These are phyloP conservation scores for Clarireedia hainanense DNA, from an alignment of 2,329 filamentous ascomycete genomes.

Conservation along the genomic window DNA sequence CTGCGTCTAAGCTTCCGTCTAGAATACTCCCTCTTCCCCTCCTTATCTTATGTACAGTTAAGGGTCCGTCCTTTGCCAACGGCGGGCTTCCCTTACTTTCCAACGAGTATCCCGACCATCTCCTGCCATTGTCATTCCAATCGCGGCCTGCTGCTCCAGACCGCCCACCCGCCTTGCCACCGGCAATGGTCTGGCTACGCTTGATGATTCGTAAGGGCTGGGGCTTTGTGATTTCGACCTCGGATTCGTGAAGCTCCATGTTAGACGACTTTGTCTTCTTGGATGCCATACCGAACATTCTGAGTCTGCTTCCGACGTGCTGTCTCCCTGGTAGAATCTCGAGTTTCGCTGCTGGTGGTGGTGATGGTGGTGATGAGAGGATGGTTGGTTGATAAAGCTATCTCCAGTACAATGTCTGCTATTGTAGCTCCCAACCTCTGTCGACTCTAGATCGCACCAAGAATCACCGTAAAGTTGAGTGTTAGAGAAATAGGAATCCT, in stretches of 20 bases:
- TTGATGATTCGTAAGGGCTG: conserved; percentile 45
- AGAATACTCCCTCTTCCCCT: conserved; percentile 17
- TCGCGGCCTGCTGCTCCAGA: conserved; percentile 6
- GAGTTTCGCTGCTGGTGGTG: neutral
- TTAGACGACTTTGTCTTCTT: conserved; percentile 21
- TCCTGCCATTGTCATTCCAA: conserved; percentile 13
- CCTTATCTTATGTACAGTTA: conserved; percentile 18
- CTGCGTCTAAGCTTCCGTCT: conserved; percentile 14
- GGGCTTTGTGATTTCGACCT: conserved; percentile 29
- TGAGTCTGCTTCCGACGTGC: conserved; percentile 6
- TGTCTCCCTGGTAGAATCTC: conserved; percentile 5
- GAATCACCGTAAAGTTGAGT: conserved; percentile 29
- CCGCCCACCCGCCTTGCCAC: conserved; percentile 19
- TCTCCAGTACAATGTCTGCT: conserved; percentile 20
- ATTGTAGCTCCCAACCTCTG: conserved; percentile 19
- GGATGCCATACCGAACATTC: conserved; percentile 31
- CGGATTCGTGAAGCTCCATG: conserved; percentile 30
- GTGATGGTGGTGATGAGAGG: neutral
- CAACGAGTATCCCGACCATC: conserved; percentile 16
- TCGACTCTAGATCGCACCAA: conserved; percentile 31
- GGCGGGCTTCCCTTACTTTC: conserved; percentile 25
- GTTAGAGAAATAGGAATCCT: neutral
- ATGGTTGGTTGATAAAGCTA: conserved; percentile 19
- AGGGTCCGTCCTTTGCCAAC: conserved; percentile 19
- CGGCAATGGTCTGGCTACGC: conserved; percentile 28